Evolutionary conservation across 2,329 filamentous ascomycete species (phyloP).

Genomic region (Hypoxylon sp.): DNA sequence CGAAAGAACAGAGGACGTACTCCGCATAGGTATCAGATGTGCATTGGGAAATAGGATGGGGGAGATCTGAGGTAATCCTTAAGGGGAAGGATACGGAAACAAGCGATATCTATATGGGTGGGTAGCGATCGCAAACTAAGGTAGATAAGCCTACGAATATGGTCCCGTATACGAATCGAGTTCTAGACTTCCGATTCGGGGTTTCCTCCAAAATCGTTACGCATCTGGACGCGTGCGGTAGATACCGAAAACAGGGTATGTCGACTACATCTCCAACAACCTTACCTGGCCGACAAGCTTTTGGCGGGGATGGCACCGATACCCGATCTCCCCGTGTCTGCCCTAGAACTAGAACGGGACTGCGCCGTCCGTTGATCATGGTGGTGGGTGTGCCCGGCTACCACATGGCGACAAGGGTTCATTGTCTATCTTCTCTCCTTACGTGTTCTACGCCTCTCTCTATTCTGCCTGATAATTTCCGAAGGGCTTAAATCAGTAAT

Average conservation of each 20-base stretch:
- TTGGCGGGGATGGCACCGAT: conserved; percentile 40
- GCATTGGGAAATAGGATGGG: conserved; percentile 16
- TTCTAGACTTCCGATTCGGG: conserved; percentile 39
- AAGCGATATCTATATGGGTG: conserved; percentile 25
- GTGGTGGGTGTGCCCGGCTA: conserved; percentile 40
- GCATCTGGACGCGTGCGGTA: conserved; percentile 13
- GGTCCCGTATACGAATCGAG: conserved; percentile 27
- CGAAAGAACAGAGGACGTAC: conserved; percentile 5
- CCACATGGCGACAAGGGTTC: conserved; percentile 54
- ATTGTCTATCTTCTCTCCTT: conserved; percentile 18
- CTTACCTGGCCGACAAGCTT: conserved; percentile 36
- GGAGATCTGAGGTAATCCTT: conserved; percentile 34
- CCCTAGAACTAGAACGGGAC: conserved; percentile 44
- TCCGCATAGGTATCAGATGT: conserved; percentile 10
- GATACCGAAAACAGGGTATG: conserved; percentile 17
- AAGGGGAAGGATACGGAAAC: conserved; percentile 28
- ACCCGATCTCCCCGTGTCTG: conserved; percentile 44
- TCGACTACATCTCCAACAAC: conserved; percentile 35
- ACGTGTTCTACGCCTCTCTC: conserved; percentile 13
- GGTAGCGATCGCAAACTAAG: conserved; percentile 42
- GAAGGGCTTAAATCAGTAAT: conserved; percentile 45
- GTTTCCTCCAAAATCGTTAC: conserved; percentile 26
- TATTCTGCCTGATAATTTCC: conserved; percentile 47
- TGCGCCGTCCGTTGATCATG: conserved; percentile 43
- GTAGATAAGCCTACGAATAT: conserved; percentile 28